Evolutionary conservation across 2,329 filamentous ascomycete genomes (phyloP).

Genomic region (Fusarium setosum): DNA sequence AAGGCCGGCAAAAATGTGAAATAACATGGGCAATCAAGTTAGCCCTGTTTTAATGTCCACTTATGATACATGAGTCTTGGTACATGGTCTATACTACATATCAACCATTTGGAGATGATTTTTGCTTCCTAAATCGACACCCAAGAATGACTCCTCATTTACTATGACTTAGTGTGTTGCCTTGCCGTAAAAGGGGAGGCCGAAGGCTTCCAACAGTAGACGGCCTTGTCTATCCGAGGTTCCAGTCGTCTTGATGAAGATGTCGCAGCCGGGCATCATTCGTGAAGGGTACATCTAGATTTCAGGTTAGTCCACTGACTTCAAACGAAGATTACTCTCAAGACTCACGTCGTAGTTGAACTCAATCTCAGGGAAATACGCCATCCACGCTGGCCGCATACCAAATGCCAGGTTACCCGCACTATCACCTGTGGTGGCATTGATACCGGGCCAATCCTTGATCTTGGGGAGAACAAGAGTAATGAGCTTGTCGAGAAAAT

Average conservation of each 20-base stretch:
- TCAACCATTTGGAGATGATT: constrained; percentile 36
- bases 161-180: constrained; percentile 53
- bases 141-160: constrained; percentile 3
- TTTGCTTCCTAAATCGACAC: constrained; percentile 14
- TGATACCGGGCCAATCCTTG: constrained; percentile 89
- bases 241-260: constrained; percentile 86
- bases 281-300: constrained; percentile 67
- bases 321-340: not conserved
- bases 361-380: constrained; percentile 92
- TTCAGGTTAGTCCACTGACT: constrained; percentile 16
- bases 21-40: constrained; percentile 29
- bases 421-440: constrained; percentile 78
- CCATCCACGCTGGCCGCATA: constrained; percentile 78
- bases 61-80: constrained; percentile 50
- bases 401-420: constrained; percentile 90
- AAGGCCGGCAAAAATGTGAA: constrained; percentile 16
- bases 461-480: constrained; percentile 93
- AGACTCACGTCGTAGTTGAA: constrained; percentile 89
- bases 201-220: constrained; percentile 67
- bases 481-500: constrained; percentile 91
- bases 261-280: constrained; percentile 87
- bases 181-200: constrained; percentile 82
- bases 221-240: constrained; percentile 87
- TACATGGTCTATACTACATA: constrained; percentile 48
- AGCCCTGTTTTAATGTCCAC: constrained; percentile 35